Conservation (phyloP, 1,284 basidiomycete species). For the Pisolithus thermaeus region DNA sequence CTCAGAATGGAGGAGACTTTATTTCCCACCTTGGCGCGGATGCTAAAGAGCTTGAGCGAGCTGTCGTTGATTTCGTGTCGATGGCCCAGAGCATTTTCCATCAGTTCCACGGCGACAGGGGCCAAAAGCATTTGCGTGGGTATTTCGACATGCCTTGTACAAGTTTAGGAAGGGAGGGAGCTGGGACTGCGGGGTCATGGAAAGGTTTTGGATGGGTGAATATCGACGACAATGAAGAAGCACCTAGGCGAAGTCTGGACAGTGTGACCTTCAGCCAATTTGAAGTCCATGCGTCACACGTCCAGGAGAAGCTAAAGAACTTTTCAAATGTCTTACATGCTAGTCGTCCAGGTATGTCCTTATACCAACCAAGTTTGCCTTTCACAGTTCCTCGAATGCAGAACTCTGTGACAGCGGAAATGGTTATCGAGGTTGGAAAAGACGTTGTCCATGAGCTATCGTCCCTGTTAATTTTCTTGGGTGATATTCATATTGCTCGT, state of each 20-base stretch:
- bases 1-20: constrained; percentile 19
- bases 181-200: constrained; percentile 28
- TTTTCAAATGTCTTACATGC: constrained; percentile 17
- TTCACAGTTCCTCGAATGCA: background rate
- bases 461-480: constrained; percentile 37
- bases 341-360: constrained; percentile 19
- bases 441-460: constrained; percentile 34
- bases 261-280: constrained; percentile 21
- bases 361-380: background rate
- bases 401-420: constrained; percentile 13
- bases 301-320: constrained; percentile 14
- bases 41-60: constrained; percentile 25
- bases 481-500: constrained; percentile 47
- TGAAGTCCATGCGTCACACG: constrained; percentile 8
- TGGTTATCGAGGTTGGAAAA: constrained; percentile 22
- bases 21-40: constrained; percentile 23
- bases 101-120: constrained; percentile 11
- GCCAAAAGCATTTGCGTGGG: constrained; percentile 20
- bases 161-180: constrained; percentile 16
- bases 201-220: constrained; percentile 30
- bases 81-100: constrained; percentile 24
- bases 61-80: constrained; percentile 25
- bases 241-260: constrained; percentile 23
- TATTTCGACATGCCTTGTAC: constrained; percentile 19
- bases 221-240: constrained; percentile 28